Evolutionary conservation across 1,284 basidiomycete species (phyloP), one percentile per base, ranked within the genome.

Genomic region (Marasmius sp.): DNA sequence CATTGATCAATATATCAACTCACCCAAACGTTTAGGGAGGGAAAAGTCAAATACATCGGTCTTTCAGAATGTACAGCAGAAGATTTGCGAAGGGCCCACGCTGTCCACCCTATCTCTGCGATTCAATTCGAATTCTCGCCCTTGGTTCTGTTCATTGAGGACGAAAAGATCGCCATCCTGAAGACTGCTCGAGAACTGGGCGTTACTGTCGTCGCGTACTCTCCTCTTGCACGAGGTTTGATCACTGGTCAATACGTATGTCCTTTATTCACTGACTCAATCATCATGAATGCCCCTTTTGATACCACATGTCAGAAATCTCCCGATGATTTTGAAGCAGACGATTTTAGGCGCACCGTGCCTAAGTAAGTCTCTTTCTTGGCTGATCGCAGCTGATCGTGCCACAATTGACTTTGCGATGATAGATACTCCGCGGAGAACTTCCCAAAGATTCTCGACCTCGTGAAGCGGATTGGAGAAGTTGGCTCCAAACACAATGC

Each of bases 111-210:
- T 0, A 85, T 91, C 64, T 71, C 84, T 1, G 86, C 85, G 4
- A 73, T 89, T 27, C 86, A 91, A 71, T 74, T 88, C 37, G 88
- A 90, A 70, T 85, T 83, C 66, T 86, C 84, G 2, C 85, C 88
- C 0, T 89, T 87, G 75, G 79, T 79, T 16, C 75, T 81, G 36
- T 78, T 85, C 62, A 82, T 85, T 64, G 83, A 85, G 66, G 74
- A 80, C 56, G 73, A 75, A 39, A 77, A 82, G 66, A 71, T 83
- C 11, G 81, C 73, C 1, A 65, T 87, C 0, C 70, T 86, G 11
- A 76, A 81, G 49, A 76, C 82, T 0, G 81, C 81, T 0, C 72
- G 81, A 12, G 84, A 86, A 67, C 77, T 86, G 3, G 84, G 84
- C 0, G 73, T 85, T 3, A 71, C 74, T 54, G 66, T 91, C 55